A percentile compares a stretch with the other conserved stretches of the same genome.
Evolutionary conservation across 495 filamentous ascomycete species (phyloP).

Genomic region (Xylaria cubensis): DNA sequence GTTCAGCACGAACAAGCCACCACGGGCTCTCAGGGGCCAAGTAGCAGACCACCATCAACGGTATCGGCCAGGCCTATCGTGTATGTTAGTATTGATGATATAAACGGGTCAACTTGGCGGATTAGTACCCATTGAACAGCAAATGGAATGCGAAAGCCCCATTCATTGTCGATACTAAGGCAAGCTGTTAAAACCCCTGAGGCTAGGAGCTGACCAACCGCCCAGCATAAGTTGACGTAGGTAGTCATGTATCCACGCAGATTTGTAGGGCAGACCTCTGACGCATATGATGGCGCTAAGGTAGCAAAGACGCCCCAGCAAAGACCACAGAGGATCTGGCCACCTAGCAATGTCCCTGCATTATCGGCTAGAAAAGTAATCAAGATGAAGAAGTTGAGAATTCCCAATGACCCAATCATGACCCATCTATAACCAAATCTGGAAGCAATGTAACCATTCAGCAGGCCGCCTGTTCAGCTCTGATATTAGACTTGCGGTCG

Average conservation of each 20-base stretch:
- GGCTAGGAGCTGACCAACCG: constrained; percentile 69
- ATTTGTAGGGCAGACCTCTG: constrained; percentile 67
- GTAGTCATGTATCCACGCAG: constrained; percentile 70
- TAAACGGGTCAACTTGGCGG: neutral
- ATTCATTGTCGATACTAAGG: constrained; percentile 63
- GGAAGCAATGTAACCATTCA: constrained; percentile 57
- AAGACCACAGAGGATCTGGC: constrained; percentile 71
- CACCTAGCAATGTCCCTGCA: constrained; percentile 63
- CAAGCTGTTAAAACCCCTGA: constrained; percentile 64
- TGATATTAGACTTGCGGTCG: constrained; percentile 4
- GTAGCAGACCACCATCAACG: constrained; percentile 61
- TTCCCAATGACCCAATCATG: constrained; percentile 49
- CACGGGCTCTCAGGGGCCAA: constrained; percentile 74
- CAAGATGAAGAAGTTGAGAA: constrained; percentile 58
- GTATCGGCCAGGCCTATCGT: constrained; percentile 51
- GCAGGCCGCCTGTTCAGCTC: constrained; percentile 40
- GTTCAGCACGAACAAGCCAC: constrained; percentile 70
- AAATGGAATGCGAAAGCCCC: constrained; percentile 74
- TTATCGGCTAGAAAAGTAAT: constrained; percentile 65
- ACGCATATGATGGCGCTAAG: constrained; percentile 52
- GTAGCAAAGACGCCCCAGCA: constrained; percentile 66
- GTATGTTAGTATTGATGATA: neutral
- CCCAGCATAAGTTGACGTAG: constrained; percentile 78
- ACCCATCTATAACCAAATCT: constrained; percentile 54
- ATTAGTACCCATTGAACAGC: constrained; percentile 58